Evolutionary conservation across 495 filamentous ascomycete genomes (phyloP).

Genomic region (Penicillium simplicissimum): DNA sequence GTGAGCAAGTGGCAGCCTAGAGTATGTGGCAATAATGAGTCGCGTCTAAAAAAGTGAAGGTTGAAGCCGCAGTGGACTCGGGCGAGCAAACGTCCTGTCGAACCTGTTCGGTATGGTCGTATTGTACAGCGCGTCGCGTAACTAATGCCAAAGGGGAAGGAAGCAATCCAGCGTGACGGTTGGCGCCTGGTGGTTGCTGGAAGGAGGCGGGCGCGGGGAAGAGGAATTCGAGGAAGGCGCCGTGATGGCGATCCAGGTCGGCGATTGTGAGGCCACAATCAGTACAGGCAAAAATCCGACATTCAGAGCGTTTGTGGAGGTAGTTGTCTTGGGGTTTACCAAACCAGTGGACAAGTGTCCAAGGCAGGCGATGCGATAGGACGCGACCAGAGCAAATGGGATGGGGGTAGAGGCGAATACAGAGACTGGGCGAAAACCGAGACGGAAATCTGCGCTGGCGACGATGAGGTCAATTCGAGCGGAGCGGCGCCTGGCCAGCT

Average conservation of each 20-base stretch:
- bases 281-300: constrained; percentile 12
- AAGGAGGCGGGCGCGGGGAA: neutral
- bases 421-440: constrained; percentile 14
- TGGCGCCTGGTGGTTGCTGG: neutral
- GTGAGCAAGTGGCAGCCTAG: constrained; percentile 9
- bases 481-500: constrained; percentile 18
- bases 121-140: neutral
- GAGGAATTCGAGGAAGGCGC: constrained; percentile 1
- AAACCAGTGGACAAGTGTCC: neutral
- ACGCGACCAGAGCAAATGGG: constrained; percentile 8
- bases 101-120: neutral
- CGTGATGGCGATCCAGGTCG: constrained; percentile 2
- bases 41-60: constrained; percentile 15
- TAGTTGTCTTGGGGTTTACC: neutral
- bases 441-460: constrained; percentile 17
- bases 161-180: neutral
- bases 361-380: constrained; percentile 26
- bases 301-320: constrained; percentile 11
- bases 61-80: constrained; percentile 12
- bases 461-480: constrained; percentile 28
- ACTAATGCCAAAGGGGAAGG: neutral
- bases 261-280: constrained; percentile 10
- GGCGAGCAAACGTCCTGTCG: constrained; percentile 17
- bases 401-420: constrained; percentile 9
- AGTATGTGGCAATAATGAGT: constrained; percentile 12